Evolutionary conservation across 768 basidiomycete genomes (phyloP).

Genomic region (Mycena capillaripes): DNA sequence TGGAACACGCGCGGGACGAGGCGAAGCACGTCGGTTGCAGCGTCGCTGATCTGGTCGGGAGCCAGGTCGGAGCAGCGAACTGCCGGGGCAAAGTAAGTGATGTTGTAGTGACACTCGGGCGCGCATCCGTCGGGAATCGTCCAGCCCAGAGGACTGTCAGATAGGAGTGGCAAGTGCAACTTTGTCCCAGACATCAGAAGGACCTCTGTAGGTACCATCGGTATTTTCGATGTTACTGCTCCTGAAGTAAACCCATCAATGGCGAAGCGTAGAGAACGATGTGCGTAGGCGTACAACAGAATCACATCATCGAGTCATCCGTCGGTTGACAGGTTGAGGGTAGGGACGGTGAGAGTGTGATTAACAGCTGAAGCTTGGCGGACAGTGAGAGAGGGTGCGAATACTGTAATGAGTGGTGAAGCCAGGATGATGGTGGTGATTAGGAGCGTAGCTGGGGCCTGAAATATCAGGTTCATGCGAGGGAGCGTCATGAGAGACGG

Average conservation of each 20-base stretch:
- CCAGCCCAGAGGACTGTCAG: constrained; percentile 14
- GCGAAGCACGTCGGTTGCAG: background rate
- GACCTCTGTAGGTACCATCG: too few relatives aligned
- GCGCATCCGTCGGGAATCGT: constrained; percentile 25
- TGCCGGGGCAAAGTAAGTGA: constrained; percentile 16
- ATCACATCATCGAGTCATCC: background rate
- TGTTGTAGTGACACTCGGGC: constrained; percentile 24
- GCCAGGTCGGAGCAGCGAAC: constrained; percentile 13
- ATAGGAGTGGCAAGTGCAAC: constrained; percentile 12
- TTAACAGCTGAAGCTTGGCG: background rate
- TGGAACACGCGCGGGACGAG: background rate
- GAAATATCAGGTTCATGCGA: background rate
- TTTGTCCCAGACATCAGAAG: constrained; percentile 15
- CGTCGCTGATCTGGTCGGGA: constrained; percentile 19
- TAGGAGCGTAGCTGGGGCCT: background rate
- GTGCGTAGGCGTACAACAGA: background rate
- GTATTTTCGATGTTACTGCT: background rate
- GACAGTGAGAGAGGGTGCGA: constrained; percentile 24
- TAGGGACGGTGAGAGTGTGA: constrained; percentile 17
- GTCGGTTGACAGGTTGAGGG: constrained; percentile 16
- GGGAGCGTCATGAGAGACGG: background rate
- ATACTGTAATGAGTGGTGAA: constrained; percentile 18
- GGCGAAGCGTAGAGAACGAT: too few relatives aligned
- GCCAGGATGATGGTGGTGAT: background rate
- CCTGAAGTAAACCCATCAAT: too few relatives aligned